Percentiles rank a stretch among this genome's conserved stretches.
Evolutionary conservation across 179 eudicot genomes (phyloP).

Genomic region (Patellifolia procumbens): DNA sequence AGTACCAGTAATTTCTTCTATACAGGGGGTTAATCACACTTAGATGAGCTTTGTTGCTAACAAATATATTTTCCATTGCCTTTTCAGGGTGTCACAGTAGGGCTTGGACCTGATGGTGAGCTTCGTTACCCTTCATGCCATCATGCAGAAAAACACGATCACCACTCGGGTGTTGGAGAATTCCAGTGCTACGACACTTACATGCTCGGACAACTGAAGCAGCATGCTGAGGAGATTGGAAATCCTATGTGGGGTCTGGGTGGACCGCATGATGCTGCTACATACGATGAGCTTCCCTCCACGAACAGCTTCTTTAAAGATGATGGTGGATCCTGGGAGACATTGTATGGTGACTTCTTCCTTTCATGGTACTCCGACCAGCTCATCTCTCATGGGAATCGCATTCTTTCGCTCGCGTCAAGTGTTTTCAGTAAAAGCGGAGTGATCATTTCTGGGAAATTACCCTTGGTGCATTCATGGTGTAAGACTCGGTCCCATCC

Average conservation of each 20-base stretch:
- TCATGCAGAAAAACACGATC: constrained; percentile 21
- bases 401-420: constrained; percentile 62
- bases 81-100: constrained; percentile 63
- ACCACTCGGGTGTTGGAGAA: constrained; percentile 61
- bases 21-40: background rate
- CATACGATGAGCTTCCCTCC: constrained; percentile 49
- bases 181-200: constrained; percentile 80
- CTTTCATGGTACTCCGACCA: constrained; percentile 84
- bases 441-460: constrained; percentile 55
- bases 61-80: background rate
- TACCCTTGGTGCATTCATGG: constrained; percentile 60
- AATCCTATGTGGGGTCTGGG: constrained; percentile 78
- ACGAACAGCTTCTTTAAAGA: constrained; percentile 54
- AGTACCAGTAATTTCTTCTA: background rate
- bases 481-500: constrained; percentile 65
- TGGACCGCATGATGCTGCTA: constrained; percentile 83
- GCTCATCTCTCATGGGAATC: constrained; percentile 64
- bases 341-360: constrained; percentile 74
- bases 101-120: constrained; percentile 94
- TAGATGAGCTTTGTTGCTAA: background rate
- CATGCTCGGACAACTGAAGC: constrained; percentile 64
- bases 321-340: constrained; percentile 81
- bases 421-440: constrained; percentile 42
- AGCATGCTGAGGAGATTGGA: constrained; percentile 51
- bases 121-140: constrained; percentile 73